Evolutionary conservation across 1,284 basidiomycete genomes (phyloP).

Genomic region (Papiliotrema nemorosa): DNA sequence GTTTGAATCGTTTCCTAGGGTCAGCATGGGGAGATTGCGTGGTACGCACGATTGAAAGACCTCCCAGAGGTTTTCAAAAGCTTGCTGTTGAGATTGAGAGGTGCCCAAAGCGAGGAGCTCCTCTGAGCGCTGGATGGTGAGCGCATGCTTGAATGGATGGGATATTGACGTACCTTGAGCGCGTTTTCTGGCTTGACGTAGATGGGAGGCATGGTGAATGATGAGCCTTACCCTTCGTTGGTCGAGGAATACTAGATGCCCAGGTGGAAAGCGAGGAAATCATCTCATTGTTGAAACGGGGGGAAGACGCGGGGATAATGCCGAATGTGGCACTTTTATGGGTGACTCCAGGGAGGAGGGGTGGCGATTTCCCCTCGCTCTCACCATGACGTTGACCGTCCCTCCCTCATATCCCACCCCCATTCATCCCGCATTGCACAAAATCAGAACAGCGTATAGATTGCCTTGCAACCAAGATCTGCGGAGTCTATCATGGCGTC

Average conservation of each 20-base stretch:
- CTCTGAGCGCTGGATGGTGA: conserved; percentile 40
- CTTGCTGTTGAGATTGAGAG: conserved; percentile 46
- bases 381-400: too few relatives aligned
- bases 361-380: too few relatives aligned
- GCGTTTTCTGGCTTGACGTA: conserved; percentile 51
- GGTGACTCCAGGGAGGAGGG: too few relatives aligned
- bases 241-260: background rate
- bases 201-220: conserved; percentile 42
- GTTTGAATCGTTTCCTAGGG: conserved; percentile 77
- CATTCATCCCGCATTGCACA: too few relatives aligned
- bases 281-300: too few relatives aligned
- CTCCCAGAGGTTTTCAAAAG: conserved; percentile 48
- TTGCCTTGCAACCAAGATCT: too few relatives aligned
- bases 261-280: too few relatives aligned
- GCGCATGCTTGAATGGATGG: background rate
- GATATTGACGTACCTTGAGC: conserved; percentile 42
- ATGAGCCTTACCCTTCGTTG: background rate
- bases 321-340: too few relatives aligned
- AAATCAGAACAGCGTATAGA: too few relatives aligned
- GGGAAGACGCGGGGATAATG: too few relatives aligned
- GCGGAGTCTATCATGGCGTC: too few relatives aligned
- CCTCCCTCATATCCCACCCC: too few relatives aligned
- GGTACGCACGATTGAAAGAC: conserved; percentile 55
- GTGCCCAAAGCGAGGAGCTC: conserved; percentile 49
- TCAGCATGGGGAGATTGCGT: conserved; percentile 56